Percentiles rank a stretch among this genome's conserved stretches.
phyloP scores from a whole-genome alignment of 805 yeast species.

The Spathaspora girioi region DNA sequence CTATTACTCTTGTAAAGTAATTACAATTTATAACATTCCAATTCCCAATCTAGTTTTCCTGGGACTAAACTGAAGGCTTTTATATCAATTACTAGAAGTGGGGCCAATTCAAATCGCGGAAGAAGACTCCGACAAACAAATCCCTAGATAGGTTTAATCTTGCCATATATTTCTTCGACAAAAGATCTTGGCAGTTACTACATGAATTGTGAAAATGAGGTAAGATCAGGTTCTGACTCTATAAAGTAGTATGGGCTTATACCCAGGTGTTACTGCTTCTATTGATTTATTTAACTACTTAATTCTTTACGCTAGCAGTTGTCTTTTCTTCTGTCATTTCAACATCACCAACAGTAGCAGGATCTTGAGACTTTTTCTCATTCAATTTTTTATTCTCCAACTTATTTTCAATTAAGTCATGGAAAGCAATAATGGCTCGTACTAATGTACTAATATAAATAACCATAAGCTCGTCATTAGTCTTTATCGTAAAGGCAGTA shows the following conservation, averaged over 20 bases:
- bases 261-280: too few species aligned
- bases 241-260: too few species aligned
- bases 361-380: constrained; percentile 21
- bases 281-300: background rate
- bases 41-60: background rate
- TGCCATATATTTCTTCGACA: too few species aligned
- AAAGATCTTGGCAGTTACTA: too few species aligned
- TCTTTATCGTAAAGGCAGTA: constrained; percentile 83
- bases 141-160: background rate
- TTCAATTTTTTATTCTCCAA: constrained; percentile 65
- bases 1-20: too few species aligned
- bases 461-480: constrained; percentile 95
- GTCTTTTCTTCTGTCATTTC: background rate
- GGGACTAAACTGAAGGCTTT: background rate
- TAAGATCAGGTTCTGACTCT: too few species aligned
- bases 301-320: background rate
- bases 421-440: constrained; percentile 93
- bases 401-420: constrained; percentile 94
- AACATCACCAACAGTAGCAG: background rate
- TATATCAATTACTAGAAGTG: background rate
- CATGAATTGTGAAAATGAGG: too few species aligned
- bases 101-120: too few species aligned
- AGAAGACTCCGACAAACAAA: background rate
- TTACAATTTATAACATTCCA: background rate
- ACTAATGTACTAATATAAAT: constrained; percentile 86